Conservation (phyloP, 495 filamentous ascomycete genomes). For the Penicillium malachiteum region DNA sequence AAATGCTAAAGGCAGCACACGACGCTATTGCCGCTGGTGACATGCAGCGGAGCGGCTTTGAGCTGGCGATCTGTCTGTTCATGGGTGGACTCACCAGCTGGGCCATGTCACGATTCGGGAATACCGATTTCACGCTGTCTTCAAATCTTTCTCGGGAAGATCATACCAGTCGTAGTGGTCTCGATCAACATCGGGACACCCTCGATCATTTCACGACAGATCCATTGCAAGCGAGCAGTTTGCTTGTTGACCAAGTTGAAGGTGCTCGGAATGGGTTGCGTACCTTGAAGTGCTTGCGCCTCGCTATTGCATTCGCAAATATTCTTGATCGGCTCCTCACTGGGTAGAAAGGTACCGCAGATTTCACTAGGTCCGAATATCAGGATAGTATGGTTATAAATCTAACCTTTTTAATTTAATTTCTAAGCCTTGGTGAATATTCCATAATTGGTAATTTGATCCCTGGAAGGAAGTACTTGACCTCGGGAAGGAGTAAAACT, state of each 20-base stretch:
- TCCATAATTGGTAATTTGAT: no score
- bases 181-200: background rate
- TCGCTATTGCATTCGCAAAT: background rate
- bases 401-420: no score
- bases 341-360: background rate
- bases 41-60: constrained; percentile 18
- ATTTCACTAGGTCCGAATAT: no score
- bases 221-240: background rate
- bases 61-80: constrained; percentile 25
- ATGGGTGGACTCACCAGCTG: constrained; percentile 25
- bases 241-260: background rate
- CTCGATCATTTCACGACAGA: background rate
- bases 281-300: background rate
- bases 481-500: background rate
- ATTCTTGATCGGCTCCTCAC: background rate
- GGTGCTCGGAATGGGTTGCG: background rate
- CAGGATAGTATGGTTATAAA: background rate
- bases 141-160: background rate
- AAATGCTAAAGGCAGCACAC: constrained; percentile 19
- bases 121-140: background rate
- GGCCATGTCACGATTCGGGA: constrained; percentile 5
- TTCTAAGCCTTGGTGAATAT: no score
- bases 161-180: background rate
- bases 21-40: constrained; percentile 14
- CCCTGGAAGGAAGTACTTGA: no score